Evolutionary conservation across 352 stramenopile genomes (phyloP), one percentile per base, ranked within the genome.

Genomic region (Globisporangium camurandrum): DNA sequence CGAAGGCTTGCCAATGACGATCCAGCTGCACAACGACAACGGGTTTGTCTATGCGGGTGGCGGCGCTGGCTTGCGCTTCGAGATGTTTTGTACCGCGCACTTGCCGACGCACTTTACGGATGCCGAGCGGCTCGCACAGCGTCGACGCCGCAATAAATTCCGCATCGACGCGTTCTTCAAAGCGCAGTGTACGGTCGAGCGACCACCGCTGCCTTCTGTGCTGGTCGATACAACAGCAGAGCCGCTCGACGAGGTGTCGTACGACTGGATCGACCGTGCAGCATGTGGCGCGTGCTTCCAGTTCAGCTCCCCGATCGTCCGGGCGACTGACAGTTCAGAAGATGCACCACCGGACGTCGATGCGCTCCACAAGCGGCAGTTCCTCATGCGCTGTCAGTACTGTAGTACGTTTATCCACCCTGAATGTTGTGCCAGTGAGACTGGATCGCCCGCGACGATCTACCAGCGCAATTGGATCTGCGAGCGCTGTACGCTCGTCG

Each of bases 391-490:
- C 11, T 94, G 84, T 41, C 82, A 88, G 48, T 86, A 88, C 45
- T 94, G 84, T 66, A 88, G 84, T 54, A 78, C 81, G 8, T 79
- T 85, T 51, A 74, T 89, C 27, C 84, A 94, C 39, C 75, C 84
- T 0, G 69, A 82, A n/a, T 93, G 84, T 53, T 88, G 73, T 16
- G 67, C 86, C 45, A 86, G 65, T n/a, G 74, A 89, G 40, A 75
- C 87, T 44, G 73, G 75, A 2, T 67, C 66, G 7, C 75, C 70
- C 2, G 54, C 66, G 0, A 59, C 73, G 23, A 75, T 87, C 34
- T 79, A 85, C 52, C 51, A 65, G 56, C 90, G 74, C 54, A 91
- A 89, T 31, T 95, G 81, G 84, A 90, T 89, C 28, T 95, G 84
- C 48, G 84, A 95, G 46, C 66, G 69, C 0, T 95, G 84, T 54